Evolutionary conservation across 1,139 yeast genomes (phyloP), one percentile per base, ranked within the genome.

Genomic region (Taphrina sp.): DNA sequence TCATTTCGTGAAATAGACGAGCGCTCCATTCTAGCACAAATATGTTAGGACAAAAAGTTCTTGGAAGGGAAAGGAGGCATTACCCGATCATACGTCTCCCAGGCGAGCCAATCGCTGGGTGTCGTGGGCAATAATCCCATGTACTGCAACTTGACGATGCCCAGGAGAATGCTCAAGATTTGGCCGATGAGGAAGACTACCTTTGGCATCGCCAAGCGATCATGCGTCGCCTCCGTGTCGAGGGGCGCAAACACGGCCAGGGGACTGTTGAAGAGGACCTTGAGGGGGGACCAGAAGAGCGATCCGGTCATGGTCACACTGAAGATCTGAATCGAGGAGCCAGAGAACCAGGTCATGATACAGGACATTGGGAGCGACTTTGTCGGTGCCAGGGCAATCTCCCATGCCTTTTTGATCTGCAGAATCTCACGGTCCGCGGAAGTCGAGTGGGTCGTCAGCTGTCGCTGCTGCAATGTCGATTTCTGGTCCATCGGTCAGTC

Each of bases 71-170:
- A 2, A 12, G 16, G 20, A 39, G 19, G 14, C 22, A 29, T 23
- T 55, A 49, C 54, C 33, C 39, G 46, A 7, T 29, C 34, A 24
- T 49, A 49, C 5, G 34, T 23, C 66, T 87, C 94, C 89, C 95
- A 90, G 2, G 90, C 82, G 29, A 92, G 72, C 97, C 97, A 92
- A 66, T 92, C 98, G 60, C 95, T 84, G 51, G 78, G 78, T 37
- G 82, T 82, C 64, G 85, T 87, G 22, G 98, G 98, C 60, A 92
- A 80, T 61, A 92, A 74, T 0, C 97, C 97, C 96, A 92, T 88
- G 26, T 77, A 74, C 64, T 86, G 82, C 61, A 92, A 71, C 69
- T 92, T 92, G 79, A 89, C 89, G 17, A 89, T 66, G 3, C 97
- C 98, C 37, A 89, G 80, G 3, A 74, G 79, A 73, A 90, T 75